Conservation (phyloP, 768 basidiomycete species). For the Tricholoma bakamatsutake region DNA sequence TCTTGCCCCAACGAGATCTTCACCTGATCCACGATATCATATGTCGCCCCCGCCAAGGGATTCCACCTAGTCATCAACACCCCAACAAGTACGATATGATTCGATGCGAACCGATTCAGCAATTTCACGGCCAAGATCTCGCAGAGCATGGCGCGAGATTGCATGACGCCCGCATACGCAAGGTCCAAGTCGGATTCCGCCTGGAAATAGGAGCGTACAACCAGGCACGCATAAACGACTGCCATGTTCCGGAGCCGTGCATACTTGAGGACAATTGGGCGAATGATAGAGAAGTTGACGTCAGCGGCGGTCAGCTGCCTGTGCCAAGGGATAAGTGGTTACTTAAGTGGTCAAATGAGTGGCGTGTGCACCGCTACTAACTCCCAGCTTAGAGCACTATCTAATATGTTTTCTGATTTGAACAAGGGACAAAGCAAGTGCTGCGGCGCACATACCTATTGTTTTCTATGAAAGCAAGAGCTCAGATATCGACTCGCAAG, state of each 20-base stretch:
- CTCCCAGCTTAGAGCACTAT: conserved; percentile 78
- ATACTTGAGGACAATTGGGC: conserved; percentile 76
- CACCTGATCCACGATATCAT: conserved; percentile 62
- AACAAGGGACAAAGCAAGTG: conserved; percentile 7
- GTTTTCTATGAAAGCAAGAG: conserved; percentile 35
- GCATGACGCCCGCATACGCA: conserved; percentile 71
- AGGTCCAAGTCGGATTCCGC: conserved; percentile 63
- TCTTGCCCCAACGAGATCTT: conserved; percentile 45
- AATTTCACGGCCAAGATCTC: conserved; percentile 90
- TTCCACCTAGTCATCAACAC: conserved; percentile 82
- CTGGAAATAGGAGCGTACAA: conserved; percentile 75
- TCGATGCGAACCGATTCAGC: conserved; percentile 63
- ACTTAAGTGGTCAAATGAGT: too few relatives aligned
- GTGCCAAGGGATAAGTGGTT: conserved; percentile 8
- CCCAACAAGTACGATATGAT: conserved; percentile 70
- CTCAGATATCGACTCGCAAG: conserved; percentile 8
- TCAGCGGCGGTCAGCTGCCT: conserved; percentile 83
- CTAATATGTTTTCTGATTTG: conserved; percentile 30
- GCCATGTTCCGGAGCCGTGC: conserved; percentile 71
- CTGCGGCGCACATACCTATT: conserved; percentile 29
- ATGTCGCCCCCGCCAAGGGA: conserved; percentile 72
- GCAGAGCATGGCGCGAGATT: conserved; percentile 65
- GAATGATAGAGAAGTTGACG: conserved; percentile 73
- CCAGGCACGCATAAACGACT: conserved; percentile 69
- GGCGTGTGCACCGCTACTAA: conserved; percentile 44